phyloP scores from a whole-genome alignment of 2,329 filamentous ascomycete species.

The Claviceps sorghi region DNA sequence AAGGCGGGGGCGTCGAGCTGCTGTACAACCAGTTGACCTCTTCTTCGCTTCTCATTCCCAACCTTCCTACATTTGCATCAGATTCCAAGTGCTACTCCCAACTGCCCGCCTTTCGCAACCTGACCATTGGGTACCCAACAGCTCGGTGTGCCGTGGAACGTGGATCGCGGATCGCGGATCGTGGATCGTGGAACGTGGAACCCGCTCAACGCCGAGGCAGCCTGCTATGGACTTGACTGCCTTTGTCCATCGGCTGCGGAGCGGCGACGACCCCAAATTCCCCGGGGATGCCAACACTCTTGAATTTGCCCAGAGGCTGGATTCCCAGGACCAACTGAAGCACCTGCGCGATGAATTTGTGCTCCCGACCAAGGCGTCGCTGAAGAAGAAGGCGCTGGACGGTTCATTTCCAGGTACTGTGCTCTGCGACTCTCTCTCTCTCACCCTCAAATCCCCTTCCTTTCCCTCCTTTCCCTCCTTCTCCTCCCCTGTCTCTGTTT shows the following conservation, averaged over 20 bases:
- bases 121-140: too few species aligned
- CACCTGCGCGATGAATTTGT: conserved; percentile 57
- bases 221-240: conserved; percentile 23
- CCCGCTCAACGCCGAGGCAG: conserved; percentile 8
- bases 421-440: background rate
- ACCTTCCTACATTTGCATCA: too few species aligned
- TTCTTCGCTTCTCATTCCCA: too few species aligned
- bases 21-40: too few species aligned
- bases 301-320: conserved; percentile 37
- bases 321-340: conserved; percentile 44
- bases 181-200: too few species aligned
- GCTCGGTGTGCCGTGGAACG: too few species aligned
- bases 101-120: too few species aligned
- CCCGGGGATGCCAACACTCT: conserved; percentile 31
- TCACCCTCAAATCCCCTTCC: background rate
- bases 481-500: background rate
- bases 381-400: conserved; percentile 47
- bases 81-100: too few species aligned
- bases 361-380: conserved; percentile 58
- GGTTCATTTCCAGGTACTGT: conserved; percentile 26
- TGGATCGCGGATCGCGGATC: too few species aligned
- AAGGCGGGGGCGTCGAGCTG: too few species aligned
- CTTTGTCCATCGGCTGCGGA: conserved; percentile 25
- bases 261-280: conserved; percentile 28
- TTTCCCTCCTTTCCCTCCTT: background rate